A percentile compares a stretch with the other conserved stretches of the same genome.
Evolutionary conservation across 257 asterid genomes (phyloP).

Genomic region (Nemophila menziesii): DNA sequence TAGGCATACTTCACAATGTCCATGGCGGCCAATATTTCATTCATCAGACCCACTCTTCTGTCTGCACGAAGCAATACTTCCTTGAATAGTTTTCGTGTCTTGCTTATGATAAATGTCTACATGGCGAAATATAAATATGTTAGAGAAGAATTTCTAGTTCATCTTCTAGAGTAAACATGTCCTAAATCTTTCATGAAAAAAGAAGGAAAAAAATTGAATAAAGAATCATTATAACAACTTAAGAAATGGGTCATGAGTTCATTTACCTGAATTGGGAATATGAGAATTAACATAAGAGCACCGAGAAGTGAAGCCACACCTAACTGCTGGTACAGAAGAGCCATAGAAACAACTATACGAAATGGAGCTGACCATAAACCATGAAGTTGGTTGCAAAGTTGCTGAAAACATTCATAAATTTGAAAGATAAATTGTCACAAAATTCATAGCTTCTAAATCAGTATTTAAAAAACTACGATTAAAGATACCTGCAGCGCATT

Average conservation of each 20-base stretch:
- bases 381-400: constrained; percentile 86
- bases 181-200: neutral
- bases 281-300: constrained; percentile 53
- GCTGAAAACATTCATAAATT: constrained; percentile 27
- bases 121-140: constrained; percentile 11
- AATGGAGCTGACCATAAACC: constrained; percentile 89
- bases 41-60: constrained; percentile 73
- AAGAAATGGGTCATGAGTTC: constrained; percentile 12
- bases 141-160: neutral
- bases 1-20: constrained; percentile 76
- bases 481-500: constrained; percentile 74
- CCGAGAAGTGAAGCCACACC: constrained; percentile 92
- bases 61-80: constrained; percentile 74
- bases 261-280: constrained; percentile 95
- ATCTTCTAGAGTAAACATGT: too few relatives aligned
- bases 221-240: constrained; percentile 1
- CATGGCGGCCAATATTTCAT: constrained; percentile 81
- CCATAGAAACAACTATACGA: constrained; percentile 69
- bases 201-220: neutral
- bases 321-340: constrained; percentile 83
- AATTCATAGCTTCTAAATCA: neutral
- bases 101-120: constrained; percentile 70
- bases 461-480: neutral
- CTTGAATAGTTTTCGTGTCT: constrained; percentile 57
- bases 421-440: neutral